A percentile compares a stretch with the other conserved stretches of the same genome.
Evolutionary conservation across 495 filamentous ascomycete genomes (phyloP).

Genomic region (Hypoxylon trugodes): DNA sequence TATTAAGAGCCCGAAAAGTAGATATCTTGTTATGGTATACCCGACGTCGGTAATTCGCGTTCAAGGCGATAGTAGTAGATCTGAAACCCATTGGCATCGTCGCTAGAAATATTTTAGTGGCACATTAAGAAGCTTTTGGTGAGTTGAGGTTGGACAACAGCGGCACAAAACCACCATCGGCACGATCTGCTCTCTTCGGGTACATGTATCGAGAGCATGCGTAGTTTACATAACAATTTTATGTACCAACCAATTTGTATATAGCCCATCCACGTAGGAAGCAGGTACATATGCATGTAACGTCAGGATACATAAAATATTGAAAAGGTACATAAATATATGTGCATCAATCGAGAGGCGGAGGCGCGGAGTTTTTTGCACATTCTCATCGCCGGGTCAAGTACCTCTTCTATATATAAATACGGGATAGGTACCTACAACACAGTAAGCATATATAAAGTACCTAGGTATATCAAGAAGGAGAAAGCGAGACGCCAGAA

Average conservation of each 20-base stretch:
- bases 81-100: conserved; percentile 24
- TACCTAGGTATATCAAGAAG: neutral
- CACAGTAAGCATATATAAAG: neutral
- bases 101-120: conserved; percentile 10
- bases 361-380: conserved; percentile 2
- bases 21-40: conserved; percentile 9
- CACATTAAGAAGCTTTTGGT: conserved; percentile 19
- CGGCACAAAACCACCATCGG: conserved; percentile 17
- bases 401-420: conserved; percentile 1
- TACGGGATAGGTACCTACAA: neutral
- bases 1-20: no score
- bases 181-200: no score
- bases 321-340: neutral
- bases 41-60: neutral
- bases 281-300: neutral
- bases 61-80: conserved; percentile 19
- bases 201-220: conserved; percentile 14
- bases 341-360: conserved; percentile 13
- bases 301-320: neutral
- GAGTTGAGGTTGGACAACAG: conserved; percentile 23
- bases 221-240: neutral
- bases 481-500: conserved; percentile 26
- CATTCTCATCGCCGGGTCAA: neutral
- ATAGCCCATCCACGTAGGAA: neutral
- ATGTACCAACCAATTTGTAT: neutral